Conservation (phyloP, 2,329 filamentous ascomycete species). For the Stagonosporopsis chrysanthemi region DNA sequence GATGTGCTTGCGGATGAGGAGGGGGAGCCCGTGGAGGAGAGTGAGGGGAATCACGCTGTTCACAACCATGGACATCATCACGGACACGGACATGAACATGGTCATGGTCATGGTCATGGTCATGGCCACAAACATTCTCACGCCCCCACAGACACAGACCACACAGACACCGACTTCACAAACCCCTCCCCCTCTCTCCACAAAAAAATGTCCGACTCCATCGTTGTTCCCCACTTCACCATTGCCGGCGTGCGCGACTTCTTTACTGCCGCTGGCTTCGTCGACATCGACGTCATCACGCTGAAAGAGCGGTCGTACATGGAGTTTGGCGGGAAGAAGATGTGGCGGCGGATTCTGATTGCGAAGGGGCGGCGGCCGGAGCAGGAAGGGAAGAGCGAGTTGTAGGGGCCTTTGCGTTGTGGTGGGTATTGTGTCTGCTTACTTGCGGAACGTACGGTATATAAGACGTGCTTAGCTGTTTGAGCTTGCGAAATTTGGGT, state of each 20-base stretch:
- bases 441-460: too few relatives aligned
- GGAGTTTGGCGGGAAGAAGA: conserved; percentile 45
- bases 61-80: conserved; percentile 29
- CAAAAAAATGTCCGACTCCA: conserved; percentile 57
- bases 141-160: conserved; percentile 9
- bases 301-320: conserved; percentile 62
- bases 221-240: conserved; percentile 72
- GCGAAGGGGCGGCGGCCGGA: conserved; percentile 58
- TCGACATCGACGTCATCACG: conserved; percentile 65
- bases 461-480: too few relatives aligned
- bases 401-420: conserved; percentile 7
- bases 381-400: conserved; percentile 34
- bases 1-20: conserved; percentile 40
- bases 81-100: conserved; percentile 16
- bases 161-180: too few relatives aligned
- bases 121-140: conserved; percentile 15
- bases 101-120: conserved; percentile 4
- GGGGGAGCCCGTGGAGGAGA: conserved; percentile 32
- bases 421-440: not conserved
- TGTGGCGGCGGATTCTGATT: conserved; percentile 58
- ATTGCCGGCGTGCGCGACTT: conserved; percentile 65
- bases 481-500: too few relatives aligned
- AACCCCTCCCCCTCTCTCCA: conserved; percentile 21
- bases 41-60: conserved; percentile 33
- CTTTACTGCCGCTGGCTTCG: conserved; percentile 68